Conservation (phyloP, 495 filamentous ascomycete genomes). For the Pseudomonodictys pantanalensis region DNA sequence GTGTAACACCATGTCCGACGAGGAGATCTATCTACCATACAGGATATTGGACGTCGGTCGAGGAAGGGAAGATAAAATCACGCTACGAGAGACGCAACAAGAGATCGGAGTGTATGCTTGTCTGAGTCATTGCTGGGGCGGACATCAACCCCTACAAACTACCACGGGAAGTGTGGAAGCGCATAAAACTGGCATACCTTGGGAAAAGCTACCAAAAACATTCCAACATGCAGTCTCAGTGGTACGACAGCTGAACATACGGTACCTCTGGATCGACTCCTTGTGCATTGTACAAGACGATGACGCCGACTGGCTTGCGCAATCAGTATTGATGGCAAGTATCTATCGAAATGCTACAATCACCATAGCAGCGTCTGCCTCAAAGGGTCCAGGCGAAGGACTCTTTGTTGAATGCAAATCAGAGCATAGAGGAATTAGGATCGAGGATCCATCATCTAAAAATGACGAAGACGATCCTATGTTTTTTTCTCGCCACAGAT, state of each 20-base stretch:
- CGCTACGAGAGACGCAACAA: background rate
- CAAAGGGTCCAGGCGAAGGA: background rate
- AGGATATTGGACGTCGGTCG: background rate
- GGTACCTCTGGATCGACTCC: conserved; percentile 12
- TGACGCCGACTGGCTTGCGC: background rate
- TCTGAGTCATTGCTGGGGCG: conserved; percentile 24
- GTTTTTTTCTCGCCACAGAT: background rate
- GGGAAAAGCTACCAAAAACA: background rate
- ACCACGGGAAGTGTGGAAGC: background rate
- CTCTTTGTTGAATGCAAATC: background rate
- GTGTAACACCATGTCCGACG: background rate
- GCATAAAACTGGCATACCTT: background rate
- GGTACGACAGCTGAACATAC: background rate
- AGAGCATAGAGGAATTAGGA: background rate
- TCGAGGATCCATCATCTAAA: background rate
- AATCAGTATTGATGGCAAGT: conserved; percentile 2
- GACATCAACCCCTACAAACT: conserved; percentile 6
- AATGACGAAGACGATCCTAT: background rate
- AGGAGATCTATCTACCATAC: background rate
- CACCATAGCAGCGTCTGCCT: conserved; percentile 8
- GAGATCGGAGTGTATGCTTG: conserved; percentile 1
- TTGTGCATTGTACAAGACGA: conserved; percentile 6
- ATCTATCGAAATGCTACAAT: conserved; percentile 17
- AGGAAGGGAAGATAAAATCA: background rate
- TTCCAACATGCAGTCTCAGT: conserved; percentile 5